Conservation (phyloP, 108 stramenopile genomes). For the Discostella pseudostelligera region DNA sequence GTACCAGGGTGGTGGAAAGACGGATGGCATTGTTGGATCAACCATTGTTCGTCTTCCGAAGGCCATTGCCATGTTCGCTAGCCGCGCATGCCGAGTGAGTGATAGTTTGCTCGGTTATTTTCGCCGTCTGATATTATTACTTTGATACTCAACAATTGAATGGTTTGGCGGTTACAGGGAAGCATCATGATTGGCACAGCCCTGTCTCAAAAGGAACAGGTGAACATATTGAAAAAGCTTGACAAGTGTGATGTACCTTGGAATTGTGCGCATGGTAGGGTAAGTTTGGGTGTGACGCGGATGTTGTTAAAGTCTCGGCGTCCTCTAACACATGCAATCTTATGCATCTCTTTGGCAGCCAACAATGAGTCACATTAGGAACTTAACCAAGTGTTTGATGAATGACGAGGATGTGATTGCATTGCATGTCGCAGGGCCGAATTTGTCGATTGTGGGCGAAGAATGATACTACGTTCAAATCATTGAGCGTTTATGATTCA, state of each 20-base stretch:
- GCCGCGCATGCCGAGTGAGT: slow-evolving; percentile 84
- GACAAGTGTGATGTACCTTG: slow-evolving; percentile 89
- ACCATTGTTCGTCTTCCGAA: slow-evolving; percentile 86
- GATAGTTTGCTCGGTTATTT: background rate
- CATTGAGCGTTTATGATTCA: too few relatives aligned
- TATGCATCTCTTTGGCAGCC: slow-evolving; percentile 55
- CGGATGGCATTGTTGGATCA: slow-evolving; percentile 31
- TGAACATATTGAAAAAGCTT: slow-evolving; percentile 74
- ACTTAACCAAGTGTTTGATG: slow-evolving; percentile 44
- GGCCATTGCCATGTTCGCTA: slow-evolving; percentile 96
- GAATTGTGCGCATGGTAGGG: slow-evolving; percentile 83
- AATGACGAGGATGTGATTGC: slow-evolving; percentile 55
- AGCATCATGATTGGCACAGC: slow-evolving; percentile 96
- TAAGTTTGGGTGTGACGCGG: slow-evolving; percentile 6
- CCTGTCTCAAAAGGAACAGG: slow-evolving; percentile 83
- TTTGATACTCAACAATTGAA: background rate
- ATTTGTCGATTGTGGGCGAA: slow-evolving; percentile 18
- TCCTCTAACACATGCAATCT: slow-evolving; percentile 20
- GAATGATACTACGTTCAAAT: background rate
- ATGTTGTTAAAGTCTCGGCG: background rate
- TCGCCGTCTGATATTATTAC: background rate
- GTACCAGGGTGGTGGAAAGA: slow-evolving; percentile 9
- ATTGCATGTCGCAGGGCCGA: slow-evolving; percentile 47
- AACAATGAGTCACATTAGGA: slow-evolving; percentile 85
- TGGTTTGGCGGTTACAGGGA: slow-evolving; percentile 8